A percentile compares a stretch with the other conserved stretches of the same genome.
These are phyloP conservation scores for Strobilomyces echinocephalus DNA, from an alignment of 768 basidiomycete genomes.

Conservation along the genomic window DNA sequence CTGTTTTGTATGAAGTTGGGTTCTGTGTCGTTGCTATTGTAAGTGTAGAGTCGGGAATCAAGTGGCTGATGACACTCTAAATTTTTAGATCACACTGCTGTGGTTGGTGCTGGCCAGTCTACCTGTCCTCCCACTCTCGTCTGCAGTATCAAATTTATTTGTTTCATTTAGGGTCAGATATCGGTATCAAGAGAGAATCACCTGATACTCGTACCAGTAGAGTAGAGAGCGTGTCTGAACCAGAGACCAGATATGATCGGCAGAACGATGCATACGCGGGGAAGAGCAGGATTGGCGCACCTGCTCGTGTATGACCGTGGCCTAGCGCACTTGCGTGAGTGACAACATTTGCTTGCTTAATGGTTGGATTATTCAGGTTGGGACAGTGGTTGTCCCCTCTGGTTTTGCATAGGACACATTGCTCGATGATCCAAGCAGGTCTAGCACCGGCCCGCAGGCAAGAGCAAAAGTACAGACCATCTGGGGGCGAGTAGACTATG, in stretches of 20 bases:
- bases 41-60: conserved; percentile 13
- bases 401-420: conserved; percentile 19
- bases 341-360: no score
- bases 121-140: background rate
- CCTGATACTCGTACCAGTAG: conserved; percentile 32
- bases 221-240: no score
- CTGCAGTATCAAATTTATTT: background rate
- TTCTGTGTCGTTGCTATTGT: conserved; percentile 41
- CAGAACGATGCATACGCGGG: no score
- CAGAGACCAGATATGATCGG: no score
- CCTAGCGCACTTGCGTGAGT: conserved; percentile 48
- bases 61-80: background rate
- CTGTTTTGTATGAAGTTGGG: conserved; percentile 36
- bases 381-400: conserved; percentile 12
- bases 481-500: no score
- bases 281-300: conserved; percentile 39
- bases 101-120: conserved; percentile 43
- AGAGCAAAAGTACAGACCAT: no score
- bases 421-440: background rate
- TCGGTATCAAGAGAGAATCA: conserved; percentile 44
- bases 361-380: background rate
- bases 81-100: conserved; percentile 39
- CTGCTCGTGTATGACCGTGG: conserved; percentile 47
- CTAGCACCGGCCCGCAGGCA: background rate
- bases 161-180: conserved; percentile 41